phyloP scores from a whole-genome alignment of 75 land plant species.

The Pinus taeda region DNA sequence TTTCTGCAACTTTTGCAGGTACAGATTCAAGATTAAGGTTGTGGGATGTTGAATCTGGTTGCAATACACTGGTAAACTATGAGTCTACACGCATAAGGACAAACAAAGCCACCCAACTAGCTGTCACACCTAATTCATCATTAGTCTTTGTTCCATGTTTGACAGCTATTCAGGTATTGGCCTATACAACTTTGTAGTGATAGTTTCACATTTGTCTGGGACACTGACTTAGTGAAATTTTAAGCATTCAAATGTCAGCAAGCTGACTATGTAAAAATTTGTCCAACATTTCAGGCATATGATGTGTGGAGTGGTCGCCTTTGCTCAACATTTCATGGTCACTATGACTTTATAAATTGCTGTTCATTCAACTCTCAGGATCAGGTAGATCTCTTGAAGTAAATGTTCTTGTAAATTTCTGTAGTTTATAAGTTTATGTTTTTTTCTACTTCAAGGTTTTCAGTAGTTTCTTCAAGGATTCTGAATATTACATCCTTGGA shows the following conservation, averaged over 20 bases:
- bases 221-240: background rate
- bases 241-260: background rate
- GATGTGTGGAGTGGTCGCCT: slow-evolving; percentile 86
- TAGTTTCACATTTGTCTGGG: background rate
- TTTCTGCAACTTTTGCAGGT: slow-evolving; percentile 45
- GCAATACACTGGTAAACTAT: slow-evolving; percentile 87
- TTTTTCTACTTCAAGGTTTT: slow-evolving; percentile 2
- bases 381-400: slow-evolving; percentile 51
- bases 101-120: slow-evolving; percentile 65
- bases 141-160: slow-evolving; percentile 82
- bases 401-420: background rate
- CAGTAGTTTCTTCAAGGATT: background rate
- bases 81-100: slow-evolving; percentile 58
- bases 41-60: slow-evolving; percentile 96
- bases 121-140: slow-evolving; percentile 66
- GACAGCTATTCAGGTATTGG: slow-evolving; percentile 58
- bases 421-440: background rate
- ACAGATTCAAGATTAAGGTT: slow-evolving; percentile 89
- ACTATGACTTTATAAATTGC: slow-evolving; percentile 90
- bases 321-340: slow-evolving; percentile 57
- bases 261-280: background rate
- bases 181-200: background rate
- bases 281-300: slow-evolving; percentile 51
- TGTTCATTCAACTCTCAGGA: slow-evolving; percentile 67
- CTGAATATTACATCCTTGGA: background rate